Percentiles rank a stretch among this genome's conserved stretches.
Evolutionary conservation across 2,329 filamentous ascomycete genomes (phyloP).

Genomic region (Pestalotiopsis sp.): DNA sequence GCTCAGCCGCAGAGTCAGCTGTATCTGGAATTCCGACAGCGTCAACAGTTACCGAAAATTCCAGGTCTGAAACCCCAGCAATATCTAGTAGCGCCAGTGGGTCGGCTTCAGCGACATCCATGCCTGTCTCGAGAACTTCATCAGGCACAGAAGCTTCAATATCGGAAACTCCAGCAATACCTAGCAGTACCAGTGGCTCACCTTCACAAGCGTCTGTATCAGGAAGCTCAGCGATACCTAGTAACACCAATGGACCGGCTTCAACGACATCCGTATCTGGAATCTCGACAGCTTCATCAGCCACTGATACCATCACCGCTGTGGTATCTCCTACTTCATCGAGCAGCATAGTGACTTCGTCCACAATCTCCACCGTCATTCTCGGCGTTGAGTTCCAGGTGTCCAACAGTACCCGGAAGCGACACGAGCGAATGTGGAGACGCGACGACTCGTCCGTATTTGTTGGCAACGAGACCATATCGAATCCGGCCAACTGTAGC

Average conservation of each 20-base stretch:
- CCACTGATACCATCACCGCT: neutral
- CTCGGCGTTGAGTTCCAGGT: constrained; percentile 4
- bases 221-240: neutral
- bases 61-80: too few relatives aligned
- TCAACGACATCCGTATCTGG: neutral
- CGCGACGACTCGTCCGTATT: constrained; percentile 10
- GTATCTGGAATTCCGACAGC: too few relatives aligned
- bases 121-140: too few relatives aligned
- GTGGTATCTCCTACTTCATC: constrained; percentile 1
- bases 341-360: neutral
- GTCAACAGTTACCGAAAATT: too few relatives aligned
- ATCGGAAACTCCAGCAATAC: neutral
- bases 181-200: neutral
- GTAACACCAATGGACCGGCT: neutral
- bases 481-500: constrained; percentile 5
- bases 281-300: neutral
- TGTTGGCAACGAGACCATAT: constrained; percentile 10
- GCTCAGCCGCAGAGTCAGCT: too few relatives aligned
- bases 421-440: neutral
- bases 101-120: too few relatives aligned
- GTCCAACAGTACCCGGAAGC: neutral
- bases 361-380: constrained; percentile 9
- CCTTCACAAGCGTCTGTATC: neutral
- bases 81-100: too few relatives aligned
- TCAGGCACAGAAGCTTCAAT: neutral